Evolutionary conservation across 768 basidiomycete genomes (phyloP).

Genomic region (Calocybe indica): DNA sequence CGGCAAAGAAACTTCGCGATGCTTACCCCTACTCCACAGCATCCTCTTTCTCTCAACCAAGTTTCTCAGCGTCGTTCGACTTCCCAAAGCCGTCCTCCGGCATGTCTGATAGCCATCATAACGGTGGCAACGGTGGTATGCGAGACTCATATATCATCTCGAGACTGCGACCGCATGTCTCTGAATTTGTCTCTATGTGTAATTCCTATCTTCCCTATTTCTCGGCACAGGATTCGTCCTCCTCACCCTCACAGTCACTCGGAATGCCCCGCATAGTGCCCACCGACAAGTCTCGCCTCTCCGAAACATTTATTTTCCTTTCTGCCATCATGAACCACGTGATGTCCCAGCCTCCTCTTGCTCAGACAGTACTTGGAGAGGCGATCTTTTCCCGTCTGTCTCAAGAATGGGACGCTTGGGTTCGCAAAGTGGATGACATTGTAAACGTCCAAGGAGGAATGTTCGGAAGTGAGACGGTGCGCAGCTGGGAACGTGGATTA

Average conservation of each 20-base stretch:
- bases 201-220: slow-evolving; percentile 85
- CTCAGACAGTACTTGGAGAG: slow-evolving; percentile 52
- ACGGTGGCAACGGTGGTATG: slow-evolving; percentile 44
- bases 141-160: slow-evolving; percentile 76
- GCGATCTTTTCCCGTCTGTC: slow-evolving; percentile 57
- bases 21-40: slow-evolving; percentile 77
- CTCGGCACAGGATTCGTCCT: slow-evolving; percentile 14
- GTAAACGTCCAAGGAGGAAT: slow-evolving; percentile 74
- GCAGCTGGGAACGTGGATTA: slow-evolving; percentile 62
- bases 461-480: slow-evolving; percentile 70
- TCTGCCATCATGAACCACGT: slow-evolving; percentile 63
- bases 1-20: slow-evolving; percentile 70
- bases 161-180: slow-evolving; percentile 67
- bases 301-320: slow-evolving; percentile 71
- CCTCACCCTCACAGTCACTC: slow-evolving; percentile 14
- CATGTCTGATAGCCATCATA: slow-evolving; percentile 12
- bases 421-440: slow-evolving; percentile 58
- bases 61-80: slow-evolving; percentile 20
- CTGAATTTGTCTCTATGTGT: slow-evolving; percentile 72
- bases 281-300: slow-evolving; percentile 63
- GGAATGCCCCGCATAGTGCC: slow-evolving; percentile 38
- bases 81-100: slow-evolving; percentile 21
- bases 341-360: slow-evolving; percentile 59
- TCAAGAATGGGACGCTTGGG: slow-evolving; percentile 78
- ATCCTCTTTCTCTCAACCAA: slow-evolving; percentile 23